phyloP scores from a whole-genome alignment of 83 land plant genomes.

The Picea engelmannii region DNA sequence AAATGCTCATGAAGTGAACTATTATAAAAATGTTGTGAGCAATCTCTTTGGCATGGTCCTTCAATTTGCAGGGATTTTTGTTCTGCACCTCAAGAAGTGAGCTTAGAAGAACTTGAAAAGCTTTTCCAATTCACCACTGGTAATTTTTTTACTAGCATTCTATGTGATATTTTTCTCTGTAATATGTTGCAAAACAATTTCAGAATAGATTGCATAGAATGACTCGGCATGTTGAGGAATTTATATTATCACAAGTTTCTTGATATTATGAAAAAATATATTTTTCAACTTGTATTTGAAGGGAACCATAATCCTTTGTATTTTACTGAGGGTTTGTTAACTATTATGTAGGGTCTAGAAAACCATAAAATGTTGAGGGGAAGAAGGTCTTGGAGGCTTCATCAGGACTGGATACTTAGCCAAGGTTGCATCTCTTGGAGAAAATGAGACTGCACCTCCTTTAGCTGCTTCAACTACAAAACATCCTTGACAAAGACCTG shows the following conservation, averaged over 20 bases:
- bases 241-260: neutral
- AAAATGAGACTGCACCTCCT: constrained; percentile 33
- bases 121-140: constrained; percentile 24
- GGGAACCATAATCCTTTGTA: neutral
- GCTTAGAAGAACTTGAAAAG: constrained; percentile 40
- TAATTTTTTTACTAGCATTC: constrained; percentile 1
- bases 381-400: constrained; percentile 6
- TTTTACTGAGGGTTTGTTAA: neutral
- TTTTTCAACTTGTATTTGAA: neutral
- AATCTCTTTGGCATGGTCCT: neutral
- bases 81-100: constrained; percentile 49
- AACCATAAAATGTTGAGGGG: constrained; percentile 10
- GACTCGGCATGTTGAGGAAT: neutral
- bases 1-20: neutral
- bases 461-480: constrained; percentile 57
- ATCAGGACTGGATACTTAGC: constrained; percentile 66
- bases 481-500: constrained; percentile 77
- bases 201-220: neutral
- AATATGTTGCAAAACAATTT: too few relatives aligned
- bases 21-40: neutral
- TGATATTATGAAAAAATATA: neutral
- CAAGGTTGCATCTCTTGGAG: constrained; percentile 57
- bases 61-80: constrained; percentile 48
- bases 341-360: constrained; percentile 7
- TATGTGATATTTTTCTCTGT: neutral